These are phyloP conservation scores for Oidiodendron maius DNA, from an alignment of 495 filamentous ascomycete species.

Conservation along the genomic window DNA sequence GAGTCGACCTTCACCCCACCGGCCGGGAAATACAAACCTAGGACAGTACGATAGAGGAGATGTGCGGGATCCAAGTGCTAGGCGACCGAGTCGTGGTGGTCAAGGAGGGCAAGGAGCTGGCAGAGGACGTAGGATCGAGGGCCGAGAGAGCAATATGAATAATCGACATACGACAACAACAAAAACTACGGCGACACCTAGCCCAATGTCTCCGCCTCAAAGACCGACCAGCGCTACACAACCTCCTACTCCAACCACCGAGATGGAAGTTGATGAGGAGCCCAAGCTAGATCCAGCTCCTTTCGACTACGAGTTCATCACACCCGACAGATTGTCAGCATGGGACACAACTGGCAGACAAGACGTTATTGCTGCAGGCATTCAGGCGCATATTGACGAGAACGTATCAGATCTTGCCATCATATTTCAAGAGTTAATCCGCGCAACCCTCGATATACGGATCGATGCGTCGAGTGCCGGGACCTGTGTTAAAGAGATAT, in stretches of 20 bases:
- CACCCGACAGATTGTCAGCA: slow-evolving; percentile 35
- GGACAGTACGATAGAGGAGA: slow-evolving; percentile 39
- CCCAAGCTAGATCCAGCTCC: slow-evolving; percentile 10
- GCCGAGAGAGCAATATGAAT: slow-evolving; percentile 6
- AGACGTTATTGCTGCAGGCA: slow-evolving; percentile 42
- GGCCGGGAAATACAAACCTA: slow-evolving; percentile 39
- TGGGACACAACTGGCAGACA: slow-evolving; percentile 46
- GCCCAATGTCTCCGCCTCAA: slow-evolving; percentile 29
- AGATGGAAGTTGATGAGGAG: slow-evolving; percentile 7
- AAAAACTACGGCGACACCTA: slow-evolving; percentile 17
- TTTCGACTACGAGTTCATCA: slow-evolving; percentile 43
- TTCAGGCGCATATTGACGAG: slow-evolving; percentile 54
- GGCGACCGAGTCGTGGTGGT: slow-evolving; percentile 20
- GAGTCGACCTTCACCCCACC: slow-evolving; percentile 45
- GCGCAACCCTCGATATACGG: slow-evolving; percentile 61
- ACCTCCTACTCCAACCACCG: slow-evolving; percentile 19
- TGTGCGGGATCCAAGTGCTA: slow-evolving; percentile 11
- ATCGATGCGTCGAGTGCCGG: slow-evolving; percentile 64
- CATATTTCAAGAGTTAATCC: slow-evolving; percentile 81
- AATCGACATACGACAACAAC: slow-evolving; percentile 12
- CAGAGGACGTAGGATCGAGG: slow-evolving; percentile 19
- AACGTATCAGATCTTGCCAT: slow-evolving; percentile 60
- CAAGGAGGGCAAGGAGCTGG: slow-evolving; percentile 17
- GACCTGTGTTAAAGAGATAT: slow-evolving; percentile 64
- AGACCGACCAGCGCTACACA: slow-evolving; percentile 38